Percentiles rank a stretch among this genome's conserved stretches.
These are phyloP conservation scores for Leptodermis oblonga DNA, from an alignment of 257 asterid species.

Conservation along the genomic window DNA sequence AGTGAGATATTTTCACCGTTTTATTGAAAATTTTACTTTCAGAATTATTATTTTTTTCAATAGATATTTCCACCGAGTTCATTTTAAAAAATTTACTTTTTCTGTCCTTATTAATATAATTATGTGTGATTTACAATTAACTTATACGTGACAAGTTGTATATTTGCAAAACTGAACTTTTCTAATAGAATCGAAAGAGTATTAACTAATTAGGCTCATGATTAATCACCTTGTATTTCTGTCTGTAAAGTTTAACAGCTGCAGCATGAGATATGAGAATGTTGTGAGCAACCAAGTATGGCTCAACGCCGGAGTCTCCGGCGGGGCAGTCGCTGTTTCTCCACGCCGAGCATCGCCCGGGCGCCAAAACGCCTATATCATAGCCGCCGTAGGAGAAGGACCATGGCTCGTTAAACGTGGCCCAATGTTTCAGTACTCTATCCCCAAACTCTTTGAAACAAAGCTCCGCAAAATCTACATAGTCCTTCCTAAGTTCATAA, in stretches of 20 bases:
- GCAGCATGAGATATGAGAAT: not conserved
- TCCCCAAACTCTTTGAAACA: conserved; percentile 8
- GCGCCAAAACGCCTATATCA: not conserved
- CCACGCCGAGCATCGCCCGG: not conserved
- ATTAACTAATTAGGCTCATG: not conserved
- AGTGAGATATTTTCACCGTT: too few relatives aligned
- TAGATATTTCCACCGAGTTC: too few relatives aligned
- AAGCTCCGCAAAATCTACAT: not conserved
- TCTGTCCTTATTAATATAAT: too few relatives aligned
- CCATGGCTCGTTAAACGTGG: not conserved
- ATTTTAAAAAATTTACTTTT: too few relatives aligned
- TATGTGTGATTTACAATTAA: too few relatives aligned
- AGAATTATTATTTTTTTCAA: too few relatives aligned
- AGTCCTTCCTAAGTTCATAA: not conserved
- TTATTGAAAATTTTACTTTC: too few relatives aligned
- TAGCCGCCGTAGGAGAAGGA: not conserved
- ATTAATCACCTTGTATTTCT: not conserved
- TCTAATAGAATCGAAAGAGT: not conserved
- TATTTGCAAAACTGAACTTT: too few relatives aligned
- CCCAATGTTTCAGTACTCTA: not conserved
- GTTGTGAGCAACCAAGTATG: conserved; percentile 1
- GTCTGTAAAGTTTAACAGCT: not conserved
- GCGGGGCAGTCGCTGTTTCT: not conserved
- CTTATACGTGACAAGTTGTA: too few relatives aligned
- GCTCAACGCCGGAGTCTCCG: not conserved